Evolutionary conservation across 768 basidiomycete genomes (phyloP).

Genomic region (Collybia sp.): DNA sequence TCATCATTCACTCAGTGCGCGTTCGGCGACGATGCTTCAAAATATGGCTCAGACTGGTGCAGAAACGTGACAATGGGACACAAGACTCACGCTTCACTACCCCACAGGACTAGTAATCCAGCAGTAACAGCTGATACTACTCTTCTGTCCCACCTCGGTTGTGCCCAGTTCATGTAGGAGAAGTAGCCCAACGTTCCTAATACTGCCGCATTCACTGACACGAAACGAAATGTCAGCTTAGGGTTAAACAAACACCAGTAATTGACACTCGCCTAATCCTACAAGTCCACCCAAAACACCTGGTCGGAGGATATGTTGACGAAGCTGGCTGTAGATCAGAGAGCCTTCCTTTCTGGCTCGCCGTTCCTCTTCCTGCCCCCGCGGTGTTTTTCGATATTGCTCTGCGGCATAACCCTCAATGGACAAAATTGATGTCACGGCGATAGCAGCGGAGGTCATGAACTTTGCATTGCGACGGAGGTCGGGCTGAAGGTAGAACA

Average conservation of each 20-base stretch:
- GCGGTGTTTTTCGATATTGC: constrained; percentile 51
- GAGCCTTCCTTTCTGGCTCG: constrained; percentile 56
- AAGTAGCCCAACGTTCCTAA: constrained; percentile 61
- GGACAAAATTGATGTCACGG: constrained; percentile 51
- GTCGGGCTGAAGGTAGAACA: constrained; percentile 57
- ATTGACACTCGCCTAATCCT: constrained; percentile 44
- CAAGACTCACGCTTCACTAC: constrained; percentile 59
- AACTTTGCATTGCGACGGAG: constrained; percentile 53
- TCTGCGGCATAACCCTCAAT: constrained; percentile 63
- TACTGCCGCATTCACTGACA: constrained; percentile 58
- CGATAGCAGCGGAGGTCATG: constrained; percentile 48
- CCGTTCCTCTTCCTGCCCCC: constrained; percentile 52
- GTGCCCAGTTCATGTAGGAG: constrained; percentile 62
- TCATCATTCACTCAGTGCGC: too few relatives aligned
- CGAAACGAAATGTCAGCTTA: background rate
- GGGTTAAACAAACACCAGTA: background rate
- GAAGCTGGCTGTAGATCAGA: constrained; percentile 45
- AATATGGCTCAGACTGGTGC: too few relatives aligned
- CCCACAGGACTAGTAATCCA: constrained; percentile 56
- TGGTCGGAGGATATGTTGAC: constrained; percentile 57
- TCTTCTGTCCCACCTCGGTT: constrained; percentile 59
- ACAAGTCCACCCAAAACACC: constrained; percentile 62
- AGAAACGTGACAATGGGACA: background rate
- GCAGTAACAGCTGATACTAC: constrained; percentile 51
- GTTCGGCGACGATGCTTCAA: too few relatives aligned